These are phyloP conservation scores for Tilletia caries DNA, from an alignment of 1,284 basidiomycete genomes.

Conservation along the genomic window DNA sequence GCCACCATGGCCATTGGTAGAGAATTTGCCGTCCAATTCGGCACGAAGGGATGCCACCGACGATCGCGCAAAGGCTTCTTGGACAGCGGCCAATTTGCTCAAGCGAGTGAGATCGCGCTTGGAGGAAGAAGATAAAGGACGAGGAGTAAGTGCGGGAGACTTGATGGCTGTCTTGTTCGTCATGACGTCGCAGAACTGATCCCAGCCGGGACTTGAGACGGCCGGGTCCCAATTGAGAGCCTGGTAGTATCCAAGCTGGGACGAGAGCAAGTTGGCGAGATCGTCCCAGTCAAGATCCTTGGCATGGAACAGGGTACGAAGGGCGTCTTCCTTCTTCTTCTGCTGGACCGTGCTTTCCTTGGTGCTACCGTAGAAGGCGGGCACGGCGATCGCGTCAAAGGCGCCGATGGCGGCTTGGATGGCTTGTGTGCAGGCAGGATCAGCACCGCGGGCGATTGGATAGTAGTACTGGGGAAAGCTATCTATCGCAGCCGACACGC, in stretches of 20 bases:
- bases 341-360: background rate
- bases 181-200: conserved; percentile 16
- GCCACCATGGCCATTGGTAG: conserved; percentile 25
- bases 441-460: conserved; percentile 72
- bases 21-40: conserved; percentile 13
- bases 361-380: background rate
- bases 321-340: background rate
- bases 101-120: background rate
- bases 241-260: conserved; percentile 44
- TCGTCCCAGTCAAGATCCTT: conserved; percentile 35
- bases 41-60: background rate
- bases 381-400: conserved; percentile 33
- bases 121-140: background rate
- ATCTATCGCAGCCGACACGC: conserved; percentile 46
- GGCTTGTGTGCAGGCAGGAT: conserved; percentile 67
- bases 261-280: conserved; percentile 40
- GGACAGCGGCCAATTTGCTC: background rate
- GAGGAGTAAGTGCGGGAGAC: background rate
- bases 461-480: conserved; percentile 69
- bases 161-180: background rate
- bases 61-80: background rate
- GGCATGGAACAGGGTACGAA: background rate
- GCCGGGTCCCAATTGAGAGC: conserved; percentile 42
- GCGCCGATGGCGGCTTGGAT: conserved; percentile 60
- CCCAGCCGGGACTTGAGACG: conserved; percentile 21